These are phyloP conservation scores for Bipolaris victoriae DNA, from an alignment of 2,329 filamentous ascomycete species.

Conservation along the genomic window DNA sequence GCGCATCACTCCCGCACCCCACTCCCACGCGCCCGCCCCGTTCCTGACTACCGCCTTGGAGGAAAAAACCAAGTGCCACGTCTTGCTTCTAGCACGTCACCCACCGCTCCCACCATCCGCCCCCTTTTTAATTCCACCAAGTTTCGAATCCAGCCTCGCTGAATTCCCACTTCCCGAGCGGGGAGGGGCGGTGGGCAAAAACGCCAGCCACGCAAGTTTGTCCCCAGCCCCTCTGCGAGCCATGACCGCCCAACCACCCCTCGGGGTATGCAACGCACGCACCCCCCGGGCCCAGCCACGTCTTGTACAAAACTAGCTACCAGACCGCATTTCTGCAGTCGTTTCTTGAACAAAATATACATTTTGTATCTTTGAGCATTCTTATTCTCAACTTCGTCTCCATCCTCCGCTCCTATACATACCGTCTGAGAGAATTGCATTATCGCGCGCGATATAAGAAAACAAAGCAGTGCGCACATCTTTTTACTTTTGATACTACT, in stretches of 20 bases:
- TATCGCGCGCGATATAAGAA: too few relatives aligned
- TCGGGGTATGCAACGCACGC: constrained; percentile 16
- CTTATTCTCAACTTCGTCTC: background rate
- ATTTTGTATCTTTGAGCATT: background rate
- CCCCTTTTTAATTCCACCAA: background rate
- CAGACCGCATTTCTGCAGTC: constrained; percentile 21
- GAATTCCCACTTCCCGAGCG: background rate
- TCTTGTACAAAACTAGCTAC: constrained; percentile 40
- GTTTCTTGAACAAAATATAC: background rate
- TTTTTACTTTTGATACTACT: background rate
- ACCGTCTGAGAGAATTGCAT: too few relatives aligned
- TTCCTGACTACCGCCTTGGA: background rate
- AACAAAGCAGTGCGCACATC: constrained; percentile 2
- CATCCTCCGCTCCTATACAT: background rate
- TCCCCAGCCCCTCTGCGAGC: constrained; percentile 18
- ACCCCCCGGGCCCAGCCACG: constrained; percentile 19
- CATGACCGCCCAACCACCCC: constrained; percentile 31
- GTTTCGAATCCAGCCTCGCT: constrained; percentile 27
- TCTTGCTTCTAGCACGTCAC: background rate
- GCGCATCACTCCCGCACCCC: constrained; percentile 5
- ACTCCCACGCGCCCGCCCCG: background rate
- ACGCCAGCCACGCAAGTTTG: constrained; percentile 16
- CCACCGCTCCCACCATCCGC: background rate
- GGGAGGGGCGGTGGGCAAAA: background rate
- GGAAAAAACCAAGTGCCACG: background rate